A percentile compares a stretch with the other conserved stretches of the same genome.
These are phyloP conservation scores for Wickerhamomyces bovis DNA, from an alignment of 805 yeast species.

Conservation along the genomic window DNA sequence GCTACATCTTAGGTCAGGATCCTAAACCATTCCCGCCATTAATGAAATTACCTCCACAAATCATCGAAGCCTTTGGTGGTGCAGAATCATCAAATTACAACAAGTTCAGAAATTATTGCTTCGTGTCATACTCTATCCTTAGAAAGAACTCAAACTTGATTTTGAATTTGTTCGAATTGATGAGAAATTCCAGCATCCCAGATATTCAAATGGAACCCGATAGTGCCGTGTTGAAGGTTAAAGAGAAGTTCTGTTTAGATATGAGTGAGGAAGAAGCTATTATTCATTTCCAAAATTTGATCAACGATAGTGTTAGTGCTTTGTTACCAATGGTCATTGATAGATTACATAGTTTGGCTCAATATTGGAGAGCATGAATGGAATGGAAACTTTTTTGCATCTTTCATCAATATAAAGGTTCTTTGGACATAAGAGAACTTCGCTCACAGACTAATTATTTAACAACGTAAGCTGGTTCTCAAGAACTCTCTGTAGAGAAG, in stretches of 20 bases:
- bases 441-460: too few species aligned
- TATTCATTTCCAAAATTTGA: conserved; percentile 86
- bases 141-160: conserved; percentile 87
- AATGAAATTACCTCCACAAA: conserved; percentile 95
- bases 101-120: conserved; percentile 87
- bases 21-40: conserved; percentile 98
- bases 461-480: too few species aligned
- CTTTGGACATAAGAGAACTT: too few species aligned
- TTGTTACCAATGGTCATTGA: conserved; percentile 93
- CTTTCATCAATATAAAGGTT: too few species aligned
- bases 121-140: conserved; percentile 86
- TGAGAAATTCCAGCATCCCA: conserved; percentile 91
- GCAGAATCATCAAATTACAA: conserved; percentile 77
- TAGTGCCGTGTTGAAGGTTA: conserved; percentile 83
- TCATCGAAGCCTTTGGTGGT: conserved; percentile 98
- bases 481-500: too few species aligned
- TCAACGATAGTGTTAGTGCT: conserved; percentile 92
- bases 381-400: not conserved
- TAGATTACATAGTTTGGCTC: conserved; percentile 90
- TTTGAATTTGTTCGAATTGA: conserved; percentile 82
- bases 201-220: conserved; percentile 80
- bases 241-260: conserved; percentile 89
- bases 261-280: conserved; percentile 96
- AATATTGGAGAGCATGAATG: conserved; percentile 80
- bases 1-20: conserved; percentile 92